A percentile compares a stretch with the other conserved stretches of the same genome.
phyloP scores from a whole-genome alignment of 2,329 filamentous ascomycete species.

The Aspergillus ibericus region DNA sequence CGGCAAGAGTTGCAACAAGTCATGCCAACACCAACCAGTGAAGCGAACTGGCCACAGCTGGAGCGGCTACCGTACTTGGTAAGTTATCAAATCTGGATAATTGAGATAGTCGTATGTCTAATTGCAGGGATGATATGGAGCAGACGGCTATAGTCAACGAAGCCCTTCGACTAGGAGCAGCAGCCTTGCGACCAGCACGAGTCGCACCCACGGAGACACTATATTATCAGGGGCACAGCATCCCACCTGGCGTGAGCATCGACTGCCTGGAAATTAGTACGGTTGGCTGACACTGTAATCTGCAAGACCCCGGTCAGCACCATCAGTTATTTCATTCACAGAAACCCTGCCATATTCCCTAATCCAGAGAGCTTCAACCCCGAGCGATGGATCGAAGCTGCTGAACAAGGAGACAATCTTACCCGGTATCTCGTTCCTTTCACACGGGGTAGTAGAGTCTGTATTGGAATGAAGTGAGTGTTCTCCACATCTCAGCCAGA shows the following conservation, averaged over 20 bases:
- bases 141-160: conserved; percentile 19
- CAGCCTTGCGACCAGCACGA: conserved; percentile 31
- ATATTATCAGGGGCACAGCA: conserved; percentile 30
- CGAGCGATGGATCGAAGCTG: conserved; percentile 5
- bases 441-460: neutral
- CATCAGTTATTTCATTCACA: conserved; percentile 3
- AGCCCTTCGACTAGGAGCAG: conserved; percentile 43
- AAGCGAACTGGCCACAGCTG: conserved; percentile 31
- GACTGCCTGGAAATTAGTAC: neutral
- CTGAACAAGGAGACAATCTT: neutral
- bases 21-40: conserved; percentile 26
- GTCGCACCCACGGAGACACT: conserved; percentile 26
- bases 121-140: neutral
- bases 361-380: neutral
- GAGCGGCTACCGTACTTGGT: conserved; percentile 46
- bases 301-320: conserved; percentile 1
- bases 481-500: neutral
- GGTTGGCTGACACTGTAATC: neutral
- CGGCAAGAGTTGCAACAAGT: conserved; percentile 29
- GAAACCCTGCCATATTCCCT: neutral
- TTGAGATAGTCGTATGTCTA: neutral
- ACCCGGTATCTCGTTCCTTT: neutral
- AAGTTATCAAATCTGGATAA: neutral
- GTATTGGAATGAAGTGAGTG: conserved; percentile 1
- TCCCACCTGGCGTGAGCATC: conserved; percentile 14